Evolutionary conservation across 495 filamentous ascomycete species (phyloP).

Genomic region (Podospora didyma): DNA sequence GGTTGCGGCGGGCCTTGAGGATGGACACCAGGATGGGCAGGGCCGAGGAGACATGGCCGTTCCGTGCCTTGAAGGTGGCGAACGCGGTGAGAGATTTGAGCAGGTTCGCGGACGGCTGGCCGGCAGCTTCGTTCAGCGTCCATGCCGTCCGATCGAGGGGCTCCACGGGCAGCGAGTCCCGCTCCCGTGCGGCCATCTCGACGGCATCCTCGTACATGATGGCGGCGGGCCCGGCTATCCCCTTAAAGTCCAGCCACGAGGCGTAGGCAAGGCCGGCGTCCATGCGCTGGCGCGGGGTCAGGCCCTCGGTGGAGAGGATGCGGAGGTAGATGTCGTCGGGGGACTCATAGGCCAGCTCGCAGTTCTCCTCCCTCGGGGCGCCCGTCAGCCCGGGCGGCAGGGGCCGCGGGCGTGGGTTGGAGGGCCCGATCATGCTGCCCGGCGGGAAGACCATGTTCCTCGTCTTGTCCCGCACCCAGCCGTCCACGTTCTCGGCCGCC

Average conservation of each 20-base stretch:
- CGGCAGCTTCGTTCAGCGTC: slow-evolving; percentile 50
- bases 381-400: slow-evolving; percentile 54
- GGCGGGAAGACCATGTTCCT: slow-evolving; percentile 61
- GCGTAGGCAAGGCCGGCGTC: slow-evolving; percentile 78
- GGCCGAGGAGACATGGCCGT: slow-evolving; percentile 56
- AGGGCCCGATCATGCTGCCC: slow-evolving; percentile 70
- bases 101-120: slow-evolving; percentile 63
- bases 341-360: slow-evolving; percentile 54
- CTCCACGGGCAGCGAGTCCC: slow-evolving; percentile 25
- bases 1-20: slow-evolving; percentile 61
- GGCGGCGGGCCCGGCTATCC: slow-evolving; percentile 33
- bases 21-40: slow-evolving; percentile 85
- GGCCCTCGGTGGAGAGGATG: slow-evolving; percentile 71
- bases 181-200: slow-evolving; percentile 27
- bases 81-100: slow-evolving; percentile 70
- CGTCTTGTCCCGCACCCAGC: slow-evolving; percentile 65
- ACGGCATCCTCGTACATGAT: slow-evolving; percentile 26
- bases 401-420: slow-evolving; percentile 75
- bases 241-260: slow-evolving; percentile 78
- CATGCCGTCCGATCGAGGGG: slow-evolving; percentile 59
- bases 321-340: slow-evolving; percentile 73
- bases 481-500: slow-evolving; percentile 75
- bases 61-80: slow-evolving; percentile 69
- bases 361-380: slow-evolving; percentile 68
- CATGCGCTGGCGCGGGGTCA: slow-evolving; percentile 67